phyloP scores from a whole-genome alignment of 768 basidiomycete species.

The Nidularia sp. region DNA sequence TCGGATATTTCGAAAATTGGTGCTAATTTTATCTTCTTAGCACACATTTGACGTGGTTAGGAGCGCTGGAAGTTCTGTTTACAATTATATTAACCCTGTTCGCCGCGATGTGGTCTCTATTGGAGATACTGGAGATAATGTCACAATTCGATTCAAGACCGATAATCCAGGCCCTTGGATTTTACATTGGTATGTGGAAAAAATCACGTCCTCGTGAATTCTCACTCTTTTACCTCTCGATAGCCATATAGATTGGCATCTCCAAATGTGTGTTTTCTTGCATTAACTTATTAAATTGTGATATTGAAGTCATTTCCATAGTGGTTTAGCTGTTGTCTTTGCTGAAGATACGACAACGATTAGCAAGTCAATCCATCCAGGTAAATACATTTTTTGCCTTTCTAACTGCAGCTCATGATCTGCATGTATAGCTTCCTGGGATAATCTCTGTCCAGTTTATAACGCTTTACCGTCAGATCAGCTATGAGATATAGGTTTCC shows the following conservation, averaged over 20 bases:
- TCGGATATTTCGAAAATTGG: not conserved
- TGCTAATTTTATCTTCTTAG: constrained; percentile 11
- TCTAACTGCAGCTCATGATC: not conserved
- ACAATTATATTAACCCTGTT: constrained; percentile 49
- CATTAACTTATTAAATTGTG: not conserved
- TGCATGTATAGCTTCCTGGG: constrained; percentile 14
- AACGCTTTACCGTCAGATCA: constrained; percentile 1
- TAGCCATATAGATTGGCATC: not conserved
- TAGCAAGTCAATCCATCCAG: constrained; percentile 7
- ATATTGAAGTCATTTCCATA: constrained; percentile 1
- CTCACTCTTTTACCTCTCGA: not conserved
- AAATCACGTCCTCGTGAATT: not conserved
- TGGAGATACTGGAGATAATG: constrained; percentile 8
- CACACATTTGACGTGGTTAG: constrained; percentile 41
- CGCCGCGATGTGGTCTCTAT: constrained; percentile 45
- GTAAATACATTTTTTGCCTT: constrained; percentile 4
- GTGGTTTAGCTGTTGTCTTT: constrained; percentile 30
- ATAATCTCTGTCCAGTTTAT: constrained; percentile 18
- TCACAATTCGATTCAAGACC: not conserved
- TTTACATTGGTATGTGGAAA: not conserved
- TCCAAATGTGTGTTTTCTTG: not conserved
- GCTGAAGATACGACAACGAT: constrained; percentile 18
- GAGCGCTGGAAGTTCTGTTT: constrained; percentile 27
- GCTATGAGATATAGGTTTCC: not conserved
- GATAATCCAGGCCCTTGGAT: not conserved